A percentile compares a stretch with the other conserved stretches of the same genome.
Conservation (phyloP, 441 rosid genomes). For the Hura crepitans region DNA sequence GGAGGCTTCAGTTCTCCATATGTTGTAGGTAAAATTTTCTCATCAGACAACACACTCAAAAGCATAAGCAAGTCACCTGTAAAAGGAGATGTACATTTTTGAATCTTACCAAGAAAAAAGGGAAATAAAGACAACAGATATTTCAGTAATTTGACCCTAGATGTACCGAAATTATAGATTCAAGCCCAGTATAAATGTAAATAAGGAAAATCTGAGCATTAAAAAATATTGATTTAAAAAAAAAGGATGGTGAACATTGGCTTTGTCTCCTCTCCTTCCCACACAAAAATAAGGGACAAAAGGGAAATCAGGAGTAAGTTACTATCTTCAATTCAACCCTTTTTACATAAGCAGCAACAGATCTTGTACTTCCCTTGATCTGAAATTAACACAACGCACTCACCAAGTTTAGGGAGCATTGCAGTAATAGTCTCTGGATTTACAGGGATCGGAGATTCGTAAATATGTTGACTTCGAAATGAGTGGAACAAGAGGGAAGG, state of each 20-base stretch:
- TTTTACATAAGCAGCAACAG: background rate
- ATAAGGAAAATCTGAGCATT: background rate
- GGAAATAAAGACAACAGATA: background rate
- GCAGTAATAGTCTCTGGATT: conserved; percentile 79
- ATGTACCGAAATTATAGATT: background rate
- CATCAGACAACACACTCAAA: conserved; percentile 68
- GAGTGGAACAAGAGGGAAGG: conserved; percentile 75
- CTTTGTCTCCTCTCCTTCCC: background rate
- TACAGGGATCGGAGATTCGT: conserved; percentile 70
- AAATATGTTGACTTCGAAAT: conserved; percentile 78
- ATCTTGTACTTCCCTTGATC: background rate
- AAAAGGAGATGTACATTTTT: conserved; percentile 21
- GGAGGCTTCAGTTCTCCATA: conserved; percentile 94
- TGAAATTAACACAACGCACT: conserved; percentile 23
- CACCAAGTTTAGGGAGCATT: conserved; percentile 93
- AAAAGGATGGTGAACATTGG: background rate
- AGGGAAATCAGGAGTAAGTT: background rate
- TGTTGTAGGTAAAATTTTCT: conserved; percentile 79
- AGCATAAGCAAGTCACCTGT: conserved; percentile 75
- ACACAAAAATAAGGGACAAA: background rate
- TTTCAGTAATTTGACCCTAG: background rate
- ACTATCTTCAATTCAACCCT: background rate
- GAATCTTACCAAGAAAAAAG: background rate
- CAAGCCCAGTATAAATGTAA: background rate
- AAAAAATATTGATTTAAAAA: background rate